Base-by-base conservation (phyloP, 352 stramenopile species). In the Phytophthora boehmeriae region DNA sequence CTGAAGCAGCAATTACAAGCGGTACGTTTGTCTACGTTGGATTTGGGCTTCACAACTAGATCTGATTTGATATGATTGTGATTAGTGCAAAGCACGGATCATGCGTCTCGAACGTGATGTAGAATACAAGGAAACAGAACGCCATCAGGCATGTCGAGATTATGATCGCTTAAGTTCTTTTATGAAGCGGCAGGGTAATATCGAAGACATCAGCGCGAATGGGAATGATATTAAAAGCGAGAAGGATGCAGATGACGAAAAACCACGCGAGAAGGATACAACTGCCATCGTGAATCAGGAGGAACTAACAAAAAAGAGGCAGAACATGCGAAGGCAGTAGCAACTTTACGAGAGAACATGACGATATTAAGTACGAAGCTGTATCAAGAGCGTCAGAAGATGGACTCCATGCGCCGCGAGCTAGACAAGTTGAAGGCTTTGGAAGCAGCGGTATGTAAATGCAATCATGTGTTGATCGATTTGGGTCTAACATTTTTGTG, bases 121-220 rank as follows among this genome's bases (percentile, higher is more conserved):
- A 27, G 82, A 92, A 42, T 57, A 72, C 10, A 95, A 93, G 54
- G 87, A 95, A 66, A 71, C 79, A 4, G 83, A 94, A 51, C 76
- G 87, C 0, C 87, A 95, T 76, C 78, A 70, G 20, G 87, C 80
- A 14, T 94, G 85, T 62, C 72, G 87, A 43, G 80, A 90, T 16
- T 88, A 86, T 25, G 87, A 96, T 57, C 83, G 87, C 16, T 38
- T 93, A 25, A 82, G 76, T 41, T 59, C 76, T 43, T 82, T 71
- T 28, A 56, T 93, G n/a, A 76, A 91, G 47, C 59, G 72, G 49
- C 59, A 60, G 8, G 59, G 68, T 48, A 30, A 39, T 63, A 47
- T 63, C 39, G 60, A 61, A 59, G 59, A 42, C 2, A 45, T 59
- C 9, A 43, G 32, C 43, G 48, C 41, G n/a, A 30, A 56, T 38